Evolutionary conservation across 495 filamentous ascomycete genomes (phyloP).

Genomic region (Talaromyces thailandensis): DNA sequence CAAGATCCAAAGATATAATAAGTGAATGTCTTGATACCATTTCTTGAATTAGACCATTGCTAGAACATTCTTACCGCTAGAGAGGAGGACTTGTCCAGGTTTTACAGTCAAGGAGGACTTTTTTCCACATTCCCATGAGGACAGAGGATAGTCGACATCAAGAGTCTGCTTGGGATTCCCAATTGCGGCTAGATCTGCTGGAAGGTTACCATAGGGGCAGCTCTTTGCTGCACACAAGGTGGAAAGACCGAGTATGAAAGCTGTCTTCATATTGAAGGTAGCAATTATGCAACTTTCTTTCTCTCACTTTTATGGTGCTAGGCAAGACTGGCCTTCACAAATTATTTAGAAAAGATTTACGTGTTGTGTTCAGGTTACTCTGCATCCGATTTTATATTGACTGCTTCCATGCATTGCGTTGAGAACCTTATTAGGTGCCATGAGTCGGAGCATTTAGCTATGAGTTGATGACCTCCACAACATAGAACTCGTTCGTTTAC

Average conservation of each 20-base stretch:
- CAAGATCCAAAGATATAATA: no score
- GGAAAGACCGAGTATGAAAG: not conserved
- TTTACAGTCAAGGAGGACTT: not conserved
- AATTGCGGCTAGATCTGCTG: not conserved
- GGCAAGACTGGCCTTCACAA: not conserved
- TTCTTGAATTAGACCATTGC: not conserved
- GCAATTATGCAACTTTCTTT: not conserved
- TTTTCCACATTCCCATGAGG: not conserved
- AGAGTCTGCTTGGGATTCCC: not conserved
- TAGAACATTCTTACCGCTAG: not conserved
- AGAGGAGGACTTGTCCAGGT: not conserved
- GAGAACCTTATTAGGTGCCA: not conserved
- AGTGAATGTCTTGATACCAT: not conserved
- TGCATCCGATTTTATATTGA: not conserved
- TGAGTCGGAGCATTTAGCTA: not conserved
- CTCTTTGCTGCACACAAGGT: not conserved
- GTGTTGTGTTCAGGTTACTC: not conserved
- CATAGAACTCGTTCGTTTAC: not conserved
- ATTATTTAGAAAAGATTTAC: not conserved
- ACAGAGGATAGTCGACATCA: not conserved
- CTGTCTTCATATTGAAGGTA: slow-evolving; percentile 6
- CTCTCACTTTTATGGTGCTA: not conserved
- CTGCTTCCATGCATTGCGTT: not conserved
- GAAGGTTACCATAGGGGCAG: not conserved
- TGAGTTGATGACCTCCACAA: not conserved